Percentiles rank a stretch among this genome's conserved stretches.
These are phyloP conservation scores for Hypholoma sublateritium DNA, from an alignment of 768 basidiomycete genomes.

Conservation along the genomic window DNA sequence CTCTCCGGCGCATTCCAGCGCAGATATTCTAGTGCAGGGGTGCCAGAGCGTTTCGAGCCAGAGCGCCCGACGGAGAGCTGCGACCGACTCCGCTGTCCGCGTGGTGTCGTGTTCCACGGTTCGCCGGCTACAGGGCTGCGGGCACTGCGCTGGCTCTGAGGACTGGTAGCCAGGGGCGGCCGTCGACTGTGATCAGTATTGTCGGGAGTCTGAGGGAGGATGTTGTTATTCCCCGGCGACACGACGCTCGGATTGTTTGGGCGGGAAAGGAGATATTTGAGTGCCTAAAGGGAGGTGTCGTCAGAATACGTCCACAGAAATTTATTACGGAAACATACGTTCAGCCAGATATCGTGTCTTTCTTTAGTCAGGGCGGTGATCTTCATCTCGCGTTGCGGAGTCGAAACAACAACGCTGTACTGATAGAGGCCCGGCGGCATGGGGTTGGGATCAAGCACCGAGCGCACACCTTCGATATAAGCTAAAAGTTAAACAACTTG, in stretches of 20 bases:
- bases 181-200: constrained; percentile 56
- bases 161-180: constrained; percentile 48
- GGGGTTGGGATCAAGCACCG: constrained; percentile 94
- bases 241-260: constrained; percentile 45
- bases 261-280: constrained; percentile 86
- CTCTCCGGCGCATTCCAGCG: constrained; percentile 76
- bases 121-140: constrained; percentile 60
- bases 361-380: constrained; percentile 96
- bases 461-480: constrained; percentile 89
- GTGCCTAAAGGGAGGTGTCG: constrained; percentile 52
- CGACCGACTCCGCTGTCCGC: constrained; percentile 75
- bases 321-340: constrained; percentile 47
- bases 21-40: constrained; percentile 89
- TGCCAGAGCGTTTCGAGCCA: constrained; percentile 83
- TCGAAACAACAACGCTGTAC: constrained; percentile 91
- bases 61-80: constrained; percentile 76
- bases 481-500: constrained; percentile 46
- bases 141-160: constrained; percentile 72
- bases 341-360: constrained; percentile 95
- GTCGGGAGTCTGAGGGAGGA: constrained; percentile 49
- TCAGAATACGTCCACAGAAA: constrained; percentile 11
- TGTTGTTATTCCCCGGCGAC: constrained; percentile 36
- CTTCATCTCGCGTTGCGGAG: constrained; percentile 95
- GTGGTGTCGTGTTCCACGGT: constrained; percentile 74
- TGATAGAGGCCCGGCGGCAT: constrained; percentile 92